Percentiles rank a stretch among this genome's conserved stretches.
Conservation (phyloP, 306 rosid genomes). For the Purshia tridentata region DNA sequence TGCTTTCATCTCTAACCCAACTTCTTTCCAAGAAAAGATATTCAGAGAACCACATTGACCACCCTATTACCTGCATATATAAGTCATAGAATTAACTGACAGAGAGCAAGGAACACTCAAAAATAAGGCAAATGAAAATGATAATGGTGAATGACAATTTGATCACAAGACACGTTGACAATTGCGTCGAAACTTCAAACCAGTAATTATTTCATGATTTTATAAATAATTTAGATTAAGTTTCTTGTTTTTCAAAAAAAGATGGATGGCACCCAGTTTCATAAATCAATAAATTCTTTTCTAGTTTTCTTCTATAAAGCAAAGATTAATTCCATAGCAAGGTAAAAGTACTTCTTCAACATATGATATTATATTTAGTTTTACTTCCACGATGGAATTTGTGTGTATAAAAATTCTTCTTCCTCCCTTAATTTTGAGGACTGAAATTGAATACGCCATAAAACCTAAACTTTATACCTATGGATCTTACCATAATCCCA, state of each 20-base stretch:
- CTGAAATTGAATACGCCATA: background rate
- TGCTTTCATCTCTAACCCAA: slow-evolving; percentile 94
- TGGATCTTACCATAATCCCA: background rate
- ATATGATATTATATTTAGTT: background rate
- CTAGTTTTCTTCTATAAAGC: background rate
- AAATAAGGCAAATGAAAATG: background rate
- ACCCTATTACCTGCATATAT: slow-evolving; percentile 79
- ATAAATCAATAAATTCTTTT: background rate
- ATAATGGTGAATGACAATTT: background rate
- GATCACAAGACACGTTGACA: background rate
- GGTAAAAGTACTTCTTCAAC: no score
- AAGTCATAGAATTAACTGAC: background rate
- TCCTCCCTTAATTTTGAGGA: background rate
- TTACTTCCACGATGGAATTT: background rate
- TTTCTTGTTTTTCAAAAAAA: background rate
- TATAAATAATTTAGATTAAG: background rate
- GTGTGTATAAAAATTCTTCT: background rate
- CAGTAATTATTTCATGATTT: background rate
- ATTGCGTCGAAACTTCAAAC: background rate
- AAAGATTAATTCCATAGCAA: background rate
- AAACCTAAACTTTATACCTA: background rate
- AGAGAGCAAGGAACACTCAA: slow-evolving; percentile 1
- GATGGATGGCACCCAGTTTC: background rate
- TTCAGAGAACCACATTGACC: slow-evolving; percentile 99
- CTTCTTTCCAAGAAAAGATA: slow-evolving; percentile 91